Conservation (phyloP, 73 alveolate genomes). For the Diophrys sp. region DNA sequence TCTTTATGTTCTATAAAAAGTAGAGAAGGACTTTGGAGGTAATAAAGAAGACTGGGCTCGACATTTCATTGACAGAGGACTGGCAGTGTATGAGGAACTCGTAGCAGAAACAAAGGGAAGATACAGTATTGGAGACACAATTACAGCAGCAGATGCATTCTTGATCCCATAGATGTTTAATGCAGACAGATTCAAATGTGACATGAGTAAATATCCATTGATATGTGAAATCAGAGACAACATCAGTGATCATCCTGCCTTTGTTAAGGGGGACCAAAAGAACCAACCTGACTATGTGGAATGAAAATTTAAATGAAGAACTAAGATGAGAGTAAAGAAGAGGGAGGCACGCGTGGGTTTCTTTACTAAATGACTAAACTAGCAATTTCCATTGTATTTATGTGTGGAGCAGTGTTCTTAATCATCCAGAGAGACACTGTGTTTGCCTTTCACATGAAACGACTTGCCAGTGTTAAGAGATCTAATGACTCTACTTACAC, state of each 20-base stretch:
- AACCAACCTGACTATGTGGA: not conserved
- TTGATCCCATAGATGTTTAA: conserved; percentile 61
- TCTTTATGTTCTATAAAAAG: conserved; percentile 28
- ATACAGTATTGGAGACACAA: conserved; percentile 64
- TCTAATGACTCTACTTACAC: no score
- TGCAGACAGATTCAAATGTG: conserved; percentile 45
- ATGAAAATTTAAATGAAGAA: no score
- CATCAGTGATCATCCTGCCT: conserved; percentile 19
- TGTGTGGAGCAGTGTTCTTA: no score
- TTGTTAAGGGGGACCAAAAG: not conserved
- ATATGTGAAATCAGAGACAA: conserved; percentile 44
- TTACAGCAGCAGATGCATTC: conserved; percentile 69
- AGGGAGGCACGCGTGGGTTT: no score
- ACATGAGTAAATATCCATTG: conserved; percentile 49
- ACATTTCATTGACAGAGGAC: conserved; percentile 50
- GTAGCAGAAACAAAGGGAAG: conserved; percentile 52
- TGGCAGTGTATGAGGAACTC: conserved; percentile 25
- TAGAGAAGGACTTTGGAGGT: conserved; percentile 41
- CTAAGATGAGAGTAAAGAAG: no score
- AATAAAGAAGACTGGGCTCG: conserved; percentile 54
- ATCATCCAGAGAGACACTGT: no score
- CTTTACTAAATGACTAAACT: no score
- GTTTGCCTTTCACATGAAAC: no score
- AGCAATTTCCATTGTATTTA: no score
- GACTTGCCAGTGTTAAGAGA: no score